Evolutionary conservation across 148 eudicot species (phyloP), one percentile per base, ranked within the genome.

Genomic region (Fagopyrum esculentum): DNA sequence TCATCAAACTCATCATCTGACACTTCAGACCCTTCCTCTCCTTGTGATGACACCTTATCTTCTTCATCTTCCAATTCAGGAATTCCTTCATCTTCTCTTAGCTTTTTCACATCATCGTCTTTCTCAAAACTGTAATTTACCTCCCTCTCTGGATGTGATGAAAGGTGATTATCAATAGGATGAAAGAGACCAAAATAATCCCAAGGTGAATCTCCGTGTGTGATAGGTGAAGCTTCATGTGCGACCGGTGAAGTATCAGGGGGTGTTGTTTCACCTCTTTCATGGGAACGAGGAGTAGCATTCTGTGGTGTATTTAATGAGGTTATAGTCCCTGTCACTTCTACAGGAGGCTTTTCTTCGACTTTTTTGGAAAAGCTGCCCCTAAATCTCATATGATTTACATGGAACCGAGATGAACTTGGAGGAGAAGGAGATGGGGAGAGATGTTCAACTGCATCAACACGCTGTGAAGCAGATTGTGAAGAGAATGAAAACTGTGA

Each of bases 1-100:
- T 91, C 92, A 80, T 94, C 98, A 86, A 94, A 94, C 77, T 91
- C 98, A 83, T 91, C 96, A 19, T 89, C 97, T 2, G 96, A 86
- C 45, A 75, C 87, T 73, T 77, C 80, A 49, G 89, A 91, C 26
- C 76, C 85, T 29, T 81, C 84, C 29, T 75, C 80, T 66, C 52
- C 84, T 29, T 69, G 59, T 22, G 85, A 80, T 9, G 84, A 81
- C 66, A 63, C 40, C 45, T 76, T 81, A 16, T 84, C 94, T 63
- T 82, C 85, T 48, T 75, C 85, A 75, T 86, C 84, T 80, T 83
- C 93, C 49, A 81, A 22, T 52, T 73, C 87, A 82, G 83, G 82
- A 75, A 70, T 73, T 57, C 79, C 83, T 72, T 80, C 83, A 76
- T 83, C 86, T 69, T 84, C 89, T 72, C 75, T 77, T 59, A 74